phyloP scores from a whole-genome alignment of 768 basidiomycete genomes.

The Lentinus tigrinus region DNA sequence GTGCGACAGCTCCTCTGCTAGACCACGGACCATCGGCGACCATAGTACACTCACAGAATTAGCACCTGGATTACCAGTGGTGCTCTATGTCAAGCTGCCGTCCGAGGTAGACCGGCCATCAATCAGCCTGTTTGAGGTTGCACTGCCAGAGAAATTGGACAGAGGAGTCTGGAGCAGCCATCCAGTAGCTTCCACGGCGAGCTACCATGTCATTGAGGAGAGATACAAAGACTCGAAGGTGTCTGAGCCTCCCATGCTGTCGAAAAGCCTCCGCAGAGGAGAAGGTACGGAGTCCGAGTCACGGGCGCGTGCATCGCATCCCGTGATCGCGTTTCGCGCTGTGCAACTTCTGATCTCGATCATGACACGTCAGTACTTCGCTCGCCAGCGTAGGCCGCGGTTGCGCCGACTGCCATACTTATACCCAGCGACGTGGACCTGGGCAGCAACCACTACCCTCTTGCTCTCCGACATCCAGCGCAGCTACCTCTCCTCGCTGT shows the following conservation, averaged over 20 bases:
- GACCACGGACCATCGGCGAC: too few relatives aligned
- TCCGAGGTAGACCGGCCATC: too few relatives aligned
- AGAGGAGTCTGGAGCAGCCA: neutral
- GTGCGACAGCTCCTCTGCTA: too few relatives aligned
- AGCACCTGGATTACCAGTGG: too few relatives aligned
- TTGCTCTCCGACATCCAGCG: neutral
- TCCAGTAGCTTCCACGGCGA: neutral
- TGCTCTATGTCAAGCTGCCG: too few relatives aligned
- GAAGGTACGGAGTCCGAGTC: neutral
- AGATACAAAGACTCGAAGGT: too few relatives aligned
- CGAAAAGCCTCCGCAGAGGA: neutral
- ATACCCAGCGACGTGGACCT: neutral
- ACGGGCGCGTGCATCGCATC: conserved; percentile 3
- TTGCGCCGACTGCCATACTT: conserved; percentile 4
- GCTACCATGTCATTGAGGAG: too few relatives aligned
- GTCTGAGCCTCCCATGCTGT: neutral
- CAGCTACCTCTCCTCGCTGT: neutral
- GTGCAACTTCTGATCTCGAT: conserved; percentile 11
- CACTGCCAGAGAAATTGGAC: neutral
- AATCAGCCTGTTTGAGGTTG: too few relatives aligned
- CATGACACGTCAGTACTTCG: conserved; percentile 22
- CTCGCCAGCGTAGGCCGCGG: neutral
- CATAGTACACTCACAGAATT: too few relatives aligned
- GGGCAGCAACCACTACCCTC: neutral
- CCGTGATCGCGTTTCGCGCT: conserved; percentile 19